phyloP scores from a whole-genome alignment of 495 filamentous ascomycete species.

The Penicillium cataractarum region DNA sequence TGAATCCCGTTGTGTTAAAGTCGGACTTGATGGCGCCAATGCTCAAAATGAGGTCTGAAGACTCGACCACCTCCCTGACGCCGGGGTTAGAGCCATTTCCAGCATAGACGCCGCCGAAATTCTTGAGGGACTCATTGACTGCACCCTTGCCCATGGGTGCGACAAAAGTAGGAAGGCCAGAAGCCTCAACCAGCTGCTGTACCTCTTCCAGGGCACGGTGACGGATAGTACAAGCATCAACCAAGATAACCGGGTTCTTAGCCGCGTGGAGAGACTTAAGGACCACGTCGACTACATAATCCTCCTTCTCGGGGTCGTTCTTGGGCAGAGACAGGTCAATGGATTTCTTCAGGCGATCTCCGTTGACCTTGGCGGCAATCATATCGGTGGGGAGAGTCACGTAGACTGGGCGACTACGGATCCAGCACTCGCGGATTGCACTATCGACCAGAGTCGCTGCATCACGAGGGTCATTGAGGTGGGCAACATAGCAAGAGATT shows the following conservation, averaged over 20 bases:
- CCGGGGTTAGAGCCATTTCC: conserved; percentile 74
- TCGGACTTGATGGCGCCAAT: conserved; percentile 86
- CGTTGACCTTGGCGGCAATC: conserved; percentile 77
- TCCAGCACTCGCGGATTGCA: conserved; percentile 76
- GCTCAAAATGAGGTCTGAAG: conserved; percentile 78
- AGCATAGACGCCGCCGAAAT: conserved; percentile 86
- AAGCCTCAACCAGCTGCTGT: conserved; percentile 74
- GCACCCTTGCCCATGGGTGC: conserved; percentile 93
- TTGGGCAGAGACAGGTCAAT: conserved; percentile 66
- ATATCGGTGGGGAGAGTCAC: conserved; percentile 87
- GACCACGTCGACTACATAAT: conserved; percentile 82
- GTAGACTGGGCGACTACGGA: conserved; percentile 77
- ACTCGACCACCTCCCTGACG: conserved; percentile 74
- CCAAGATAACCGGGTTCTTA: conserved; percentile 77
- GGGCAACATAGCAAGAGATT: conserved; percentile 71
- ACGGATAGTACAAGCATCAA: conserved; percentile 89
- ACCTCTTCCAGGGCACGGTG: conserved; percentile 77
- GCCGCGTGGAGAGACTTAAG: conserved; percentile 76
- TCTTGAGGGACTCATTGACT: conserved; percentile 73
- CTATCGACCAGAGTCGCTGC: conserved; percentile 79
- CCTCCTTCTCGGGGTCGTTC: conserved; percentile 75
- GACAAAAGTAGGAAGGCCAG: conserved; percentile 80
- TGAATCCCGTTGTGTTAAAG: conserved; percentile 91
- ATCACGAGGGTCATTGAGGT: conserved; percentile 68
- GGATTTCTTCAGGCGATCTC: conserved; percentile 65